These are phyloP conservation scores for Aquilaria sinensis DNA, from an alignment of 345 rosid species.

Conservation along the genomic window DNA sequence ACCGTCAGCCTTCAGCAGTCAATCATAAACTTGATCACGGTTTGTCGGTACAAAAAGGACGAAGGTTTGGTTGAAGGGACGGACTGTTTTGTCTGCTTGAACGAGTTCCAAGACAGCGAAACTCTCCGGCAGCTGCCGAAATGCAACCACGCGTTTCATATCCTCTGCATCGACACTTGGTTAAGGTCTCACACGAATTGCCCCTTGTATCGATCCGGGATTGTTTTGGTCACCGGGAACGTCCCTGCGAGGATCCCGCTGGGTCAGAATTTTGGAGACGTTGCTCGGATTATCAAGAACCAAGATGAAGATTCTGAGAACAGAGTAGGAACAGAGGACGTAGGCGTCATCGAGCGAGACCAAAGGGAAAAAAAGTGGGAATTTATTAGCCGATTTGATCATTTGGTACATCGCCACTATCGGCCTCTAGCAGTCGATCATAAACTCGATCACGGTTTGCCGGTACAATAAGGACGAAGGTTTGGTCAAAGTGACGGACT, in stretches of 20 bases:
- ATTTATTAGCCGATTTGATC: too few species aligned
- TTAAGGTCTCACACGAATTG: conserved; percentile 34
- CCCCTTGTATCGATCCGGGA: conserved; percentile 71
- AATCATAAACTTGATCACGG: conserved; percentile 54
- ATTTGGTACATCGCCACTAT: conserved; percentile 41
- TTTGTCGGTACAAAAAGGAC: conserved; percentile 53
- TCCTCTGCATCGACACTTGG: conserved; percentile 62
- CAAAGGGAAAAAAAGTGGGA: too few species aligned
- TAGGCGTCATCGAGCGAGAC: background rate
- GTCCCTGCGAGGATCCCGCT: conserved; percentile 13
- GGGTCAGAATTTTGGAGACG: conserved; percentile 22
- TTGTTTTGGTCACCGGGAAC: conserved; percentile 18
- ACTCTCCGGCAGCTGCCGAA: conserved; percentile 68
- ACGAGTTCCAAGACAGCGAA: conserved; percentile 71
- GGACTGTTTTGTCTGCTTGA: conserved; percentile 71
- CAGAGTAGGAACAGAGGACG: background rate
- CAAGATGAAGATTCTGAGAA: background rate
- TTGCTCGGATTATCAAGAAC: conserved; percentile 2
- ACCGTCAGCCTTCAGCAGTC: conserved; percentile 75
- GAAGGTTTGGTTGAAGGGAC: conserved; percentile 76
- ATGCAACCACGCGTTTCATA: conserved; percentile 80
- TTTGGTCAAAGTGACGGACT: conserved; percentile 59
- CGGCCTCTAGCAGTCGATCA: conserved; percentile 58
- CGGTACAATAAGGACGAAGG: conserved; percentile 62
- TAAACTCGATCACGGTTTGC: conserved; percentile 48